These are phyloP conservation scores for Singerocomus inundabilis DNA, from an alignment of 1,284 basidiomycete genomes.

Conservation along the genomic window DNA sequence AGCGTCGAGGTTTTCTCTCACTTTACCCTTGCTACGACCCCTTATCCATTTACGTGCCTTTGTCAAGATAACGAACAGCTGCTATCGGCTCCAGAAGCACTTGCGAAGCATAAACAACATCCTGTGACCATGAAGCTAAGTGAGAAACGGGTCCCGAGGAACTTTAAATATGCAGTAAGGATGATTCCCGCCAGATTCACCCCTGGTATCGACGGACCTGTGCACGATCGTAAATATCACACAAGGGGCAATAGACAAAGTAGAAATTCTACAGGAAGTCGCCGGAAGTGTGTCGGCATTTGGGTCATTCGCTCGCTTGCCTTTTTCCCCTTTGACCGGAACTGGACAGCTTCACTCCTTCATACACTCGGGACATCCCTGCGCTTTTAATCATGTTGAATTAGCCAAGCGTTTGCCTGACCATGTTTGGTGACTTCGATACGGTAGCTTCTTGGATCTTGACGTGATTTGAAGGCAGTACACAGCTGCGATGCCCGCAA, in stretches of 20 bases:
- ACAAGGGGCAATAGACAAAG: background rate
- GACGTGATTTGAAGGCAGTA: background rate
- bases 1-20: constrained; percentile 18
- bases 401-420: too few relatives aligned
- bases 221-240: background rate
- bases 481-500: background rate
- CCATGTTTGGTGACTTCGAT: too few relatives aligned
- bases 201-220: background rate
- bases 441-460: background rate
- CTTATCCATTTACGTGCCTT: constrained; percentile 1
- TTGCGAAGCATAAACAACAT: constrained; percentile 50
- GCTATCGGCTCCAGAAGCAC: constrained; percentile 28
- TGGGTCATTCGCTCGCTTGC: background rate
- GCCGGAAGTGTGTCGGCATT: constrained; percentile 18
- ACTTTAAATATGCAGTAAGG: constrained; percentile 35
- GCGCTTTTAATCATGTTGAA: too few relatives aligned
- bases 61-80: constrained; percentile 54
- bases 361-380: background rate
- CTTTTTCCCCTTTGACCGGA: background rate
- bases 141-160: constrained; percentile 71
- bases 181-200: constrained; percentile 8
- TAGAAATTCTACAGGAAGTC: background rate
- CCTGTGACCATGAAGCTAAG: constrained; percentile 77
- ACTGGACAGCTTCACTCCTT: background rate
- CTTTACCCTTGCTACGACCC: background rate